Conservation (phyloP, 805 yeast genomes). For the Jamesozyma piceae region DNA sequence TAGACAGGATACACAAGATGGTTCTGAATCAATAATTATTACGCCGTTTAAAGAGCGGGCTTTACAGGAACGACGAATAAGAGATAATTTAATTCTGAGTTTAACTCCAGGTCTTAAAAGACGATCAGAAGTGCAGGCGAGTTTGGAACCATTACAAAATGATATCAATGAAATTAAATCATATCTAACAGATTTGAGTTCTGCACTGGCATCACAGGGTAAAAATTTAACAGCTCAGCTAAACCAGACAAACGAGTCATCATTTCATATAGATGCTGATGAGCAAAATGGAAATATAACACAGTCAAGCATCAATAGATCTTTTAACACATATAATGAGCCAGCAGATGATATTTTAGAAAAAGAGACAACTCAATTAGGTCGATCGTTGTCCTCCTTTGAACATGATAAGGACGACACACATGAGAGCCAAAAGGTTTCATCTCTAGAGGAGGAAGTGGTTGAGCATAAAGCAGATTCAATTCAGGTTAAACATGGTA, state of each 20-base stretch:
- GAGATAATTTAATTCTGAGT: slow-evolving; percentile 14
- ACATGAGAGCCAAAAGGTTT: background rate
- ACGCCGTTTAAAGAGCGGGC: slow-evolving; percentile 24
- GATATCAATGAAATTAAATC: slow-evolving; percentile 15
- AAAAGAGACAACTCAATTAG: background rate
- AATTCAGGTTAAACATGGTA: no score
- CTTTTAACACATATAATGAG: background rate
- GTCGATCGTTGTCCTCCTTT: background rate
- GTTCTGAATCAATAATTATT: slow-evolving; percentile 6
- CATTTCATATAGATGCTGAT: background rate
- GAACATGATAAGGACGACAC: background rate
- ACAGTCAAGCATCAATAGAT: background rate
- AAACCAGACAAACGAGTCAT: background rate
- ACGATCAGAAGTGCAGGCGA: slow-evolving; percentile 7
- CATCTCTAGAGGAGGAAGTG: background rate
- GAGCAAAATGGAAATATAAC: background rate
- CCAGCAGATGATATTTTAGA: background rate
- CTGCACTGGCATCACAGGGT: slow-evolving; percentile 14
- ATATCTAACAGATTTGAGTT: slow-evolving; percentile 19
- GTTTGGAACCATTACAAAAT: slow-evolving; percentile 6
- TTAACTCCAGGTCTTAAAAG: slow-evolving; percentile 18
- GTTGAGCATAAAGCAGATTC: background rate
- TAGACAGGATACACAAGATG: slow-evolving; percentile 2
- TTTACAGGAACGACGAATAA: slow-evolving; percentile 15
- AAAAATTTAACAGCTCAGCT: slow-evolving; percentile 7